Conservation (phyloP, 805 yeast genomes). For the Metschnikowia rubicola region DNA sequence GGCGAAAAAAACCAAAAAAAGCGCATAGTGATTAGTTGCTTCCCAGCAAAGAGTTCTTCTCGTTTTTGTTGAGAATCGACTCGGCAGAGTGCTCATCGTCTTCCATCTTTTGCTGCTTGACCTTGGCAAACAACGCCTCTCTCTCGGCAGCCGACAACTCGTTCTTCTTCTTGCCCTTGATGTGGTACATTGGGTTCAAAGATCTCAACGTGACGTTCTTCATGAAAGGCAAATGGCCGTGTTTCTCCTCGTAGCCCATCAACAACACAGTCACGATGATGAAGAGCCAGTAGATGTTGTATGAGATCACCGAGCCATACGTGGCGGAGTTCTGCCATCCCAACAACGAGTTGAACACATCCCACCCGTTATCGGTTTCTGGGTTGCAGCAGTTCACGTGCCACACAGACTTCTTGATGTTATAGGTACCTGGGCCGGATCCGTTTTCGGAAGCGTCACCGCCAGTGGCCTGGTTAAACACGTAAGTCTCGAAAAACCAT, state of each 20-base stretch:
- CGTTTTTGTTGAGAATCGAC: constrained; percentile 6
- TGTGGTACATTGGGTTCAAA: constrained; percentile 72
- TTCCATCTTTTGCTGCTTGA: constrained; percentile 19
- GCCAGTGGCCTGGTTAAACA: constrained; percentile 66
- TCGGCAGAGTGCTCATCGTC: constrained; percentile 7
- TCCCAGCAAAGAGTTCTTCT: neutral
- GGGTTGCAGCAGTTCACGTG: constrained; percentile 98
- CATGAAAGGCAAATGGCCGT: constrained; percentile 73
- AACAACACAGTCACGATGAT: constrained; percentile 52
- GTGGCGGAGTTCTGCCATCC: constrained; percentile 99
- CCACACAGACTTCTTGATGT: constrained; percentile 78
- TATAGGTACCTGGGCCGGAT: constrained; percentile 92
- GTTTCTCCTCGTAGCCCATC: constrained; percentile 81
- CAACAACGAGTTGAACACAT: constrained; percentile 85
- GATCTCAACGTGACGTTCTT: constrained; percentile 32
- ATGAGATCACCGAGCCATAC: constrained; percentile 83
- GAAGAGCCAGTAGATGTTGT: constrained; percentile 83
- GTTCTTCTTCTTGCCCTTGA: constrained; percentile 64
- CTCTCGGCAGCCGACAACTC: constrained; percentile 53
- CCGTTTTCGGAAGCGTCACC: constrained; percentile 95
- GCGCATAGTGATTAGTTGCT: neutral
- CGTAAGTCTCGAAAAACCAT: constrained; percentile 79
- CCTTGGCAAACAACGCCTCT: constrained; percentile 45
- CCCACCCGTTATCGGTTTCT: constrained; percentile 88
- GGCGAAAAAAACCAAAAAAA: neutral